phyloP scores from a whole-genome alignment of 805 yeast species.

The Dipodascus geniculatus region DNA sequence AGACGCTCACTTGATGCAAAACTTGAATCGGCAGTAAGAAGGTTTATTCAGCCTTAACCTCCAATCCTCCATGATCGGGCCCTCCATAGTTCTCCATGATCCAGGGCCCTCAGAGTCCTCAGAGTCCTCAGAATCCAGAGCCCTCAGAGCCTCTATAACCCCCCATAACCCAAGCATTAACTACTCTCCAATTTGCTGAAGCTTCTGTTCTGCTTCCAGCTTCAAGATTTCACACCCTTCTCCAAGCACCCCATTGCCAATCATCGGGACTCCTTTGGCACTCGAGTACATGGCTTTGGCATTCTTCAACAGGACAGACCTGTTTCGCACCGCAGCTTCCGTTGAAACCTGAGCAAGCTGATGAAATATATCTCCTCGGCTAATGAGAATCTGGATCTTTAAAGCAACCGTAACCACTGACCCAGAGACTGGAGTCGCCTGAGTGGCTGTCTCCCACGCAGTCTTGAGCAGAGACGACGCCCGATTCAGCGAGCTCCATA shows the following conservation, averaged over 20 bases:
- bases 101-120: too few species aligned
- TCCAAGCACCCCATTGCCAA: not conserved
- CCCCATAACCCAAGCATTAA: not conserved
- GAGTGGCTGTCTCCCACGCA: slow-evolving; percentile 5
- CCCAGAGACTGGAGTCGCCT: not conserved
- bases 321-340: slow-evolving; percentile 13
- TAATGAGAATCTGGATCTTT: slow-evolving; percentile 11
- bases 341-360: slow-evolving; percentile 13
- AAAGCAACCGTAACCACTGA: slow-evolving; percentile 4
- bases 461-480: not conserved
- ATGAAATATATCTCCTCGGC: slow-evolving; percentile 19
- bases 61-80: too few species aligned
- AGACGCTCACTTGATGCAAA: too few species aligned
- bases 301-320: slow-evolving; percentile 13
- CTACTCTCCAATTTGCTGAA: not conserved
- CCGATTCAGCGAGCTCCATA: not conserved
- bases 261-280: not conserved
- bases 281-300: slow-evolving; percentile 9
- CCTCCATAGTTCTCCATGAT: too few species aligned
- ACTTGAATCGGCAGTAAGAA: too few species aligned
- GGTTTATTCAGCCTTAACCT: too few species aligned
- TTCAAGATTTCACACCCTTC: not conserved
- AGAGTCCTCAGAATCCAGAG: too few species aligned
- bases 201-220: not conserved
- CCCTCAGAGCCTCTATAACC: too few species aligned